A percentile compares a stretch with the other conserved stretches of the same genome.
Conservation (phyloP, 2,329 filamentous ascomycete species). For the Sporothrix inflata region DNA sequence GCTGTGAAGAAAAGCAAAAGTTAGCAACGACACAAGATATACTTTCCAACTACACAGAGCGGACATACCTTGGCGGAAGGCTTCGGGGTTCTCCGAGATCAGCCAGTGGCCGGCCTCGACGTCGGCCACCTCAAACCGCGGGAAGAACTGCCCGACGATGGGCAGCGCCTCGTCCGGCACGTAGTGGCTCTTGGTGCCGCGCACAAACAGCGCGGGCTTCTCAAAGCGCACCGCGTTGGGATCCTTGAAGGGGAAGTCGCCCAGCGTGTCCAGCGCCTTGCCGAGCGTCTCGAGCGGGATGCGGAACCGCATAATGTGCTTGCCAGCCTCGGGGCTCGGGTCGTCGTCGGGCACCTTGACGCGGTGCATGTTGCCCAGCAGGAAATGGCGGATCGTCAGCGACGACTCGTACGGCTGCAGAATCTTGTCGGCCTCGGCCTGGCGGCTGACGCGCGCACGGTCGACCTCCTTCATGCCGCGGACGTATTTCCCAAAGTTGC, state of each 20-base stretch:
- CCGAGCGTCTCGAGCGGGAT: constrained; percentile 76
- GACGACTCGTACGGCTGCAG: constrained; percentile 74
- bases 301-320: constrained; percentile 67
- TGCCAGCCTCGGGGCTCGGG: constrained; percentile 16
- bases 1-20: constrained; percentile 33
- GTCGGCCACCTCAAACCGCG: constrained; percentile 71
- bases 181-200: constrained; percentile 77
- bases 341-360: constrained; percentile 39
- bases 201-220: constrained; percentile 79
- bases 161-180: constrained; percentile 79
- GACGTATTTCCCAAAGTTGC: constrained; percentile 78
- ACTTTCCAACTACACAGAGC: constrained; percentile 36
- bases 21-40: constrained; percentile 8
- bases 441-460: constrained; percentile 65
- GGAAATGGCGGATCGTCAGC: constrained; percentile 82
- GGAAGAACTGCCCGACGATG: constrained; percentile 81
- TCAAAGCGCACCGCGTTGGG: constrained; percentile 69
- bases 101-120: constrained; percentile 85
- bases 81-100: constrained; percentile 83
- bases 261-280: constrained; percentile 71
- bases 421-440: constrained; percentile 79
- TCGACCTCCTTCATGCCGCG: constrained; percentile 84
- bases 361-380: constrained; percentile 81
- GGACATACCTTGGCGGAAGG: constrained; percentile 68
- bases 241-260: constrained; percentile 84